Base-by-base conservation (phyloP, 331 rosid genomes). In the Cydonia oblonga region DNA sequence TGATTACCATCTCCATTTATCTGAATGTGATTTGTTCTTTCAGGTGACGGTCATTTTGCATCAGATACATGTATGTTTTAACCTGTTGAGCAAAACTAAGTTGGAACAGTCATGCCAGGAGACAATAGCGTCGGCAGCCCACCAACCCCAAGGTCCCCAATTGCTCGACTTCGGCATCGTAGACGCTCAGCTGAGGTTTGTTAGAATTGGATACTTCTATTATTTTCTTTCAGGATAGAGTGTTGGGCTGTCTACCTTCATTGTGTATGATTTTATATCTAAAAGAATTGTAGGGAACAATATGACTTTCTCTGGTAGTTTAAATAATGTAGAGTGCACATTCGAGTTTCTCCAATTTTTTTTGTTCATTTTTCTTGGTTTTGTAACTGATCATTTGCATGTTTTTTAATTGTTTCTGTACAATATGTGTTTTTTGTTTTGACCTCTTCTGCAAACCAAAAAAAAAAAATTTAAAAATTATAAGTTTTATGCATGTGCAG, bases 121-220 rank as follows among this genome's bases (percentile, higher is more conserved):
- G 97, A 91, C 74, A 80, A 72, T 71, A 74, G 63, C 76, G 25
- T 83, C 16, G 75, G 78, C 75, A 38, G 58, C 30, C 78, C 89
- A 12, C 66, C 90, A 65, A 69, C 83, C 51, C 79, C 96, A 8
- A 64, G 32, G 68, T 72, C 76, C 30, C 76, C 76, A 42, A 64
- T 80, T 57, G 79, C 78, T 59, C 90, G 96, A 60, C 70, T 71
- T 76, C 89, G 99, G 80, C 91, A 95, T 70, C 97, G 99, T 12
- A 90, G 80, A 81, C 97, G 97, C 74, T 84, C 96, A 73, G 86
- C 82, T 79, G 99, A 95, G 97, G 99, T 95, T 80, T 46, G 44
- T 73, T 79, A 38, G 40, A 56, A 26, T 83, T 64, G 28, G 57
- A 38, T n/a, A 9, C 61, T 71, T 66, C 65, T 6, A 19, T 46